Conservation (phyloP, 176 grass and related monocot genomes). For the Bothriochloa decipiens region DNA sequence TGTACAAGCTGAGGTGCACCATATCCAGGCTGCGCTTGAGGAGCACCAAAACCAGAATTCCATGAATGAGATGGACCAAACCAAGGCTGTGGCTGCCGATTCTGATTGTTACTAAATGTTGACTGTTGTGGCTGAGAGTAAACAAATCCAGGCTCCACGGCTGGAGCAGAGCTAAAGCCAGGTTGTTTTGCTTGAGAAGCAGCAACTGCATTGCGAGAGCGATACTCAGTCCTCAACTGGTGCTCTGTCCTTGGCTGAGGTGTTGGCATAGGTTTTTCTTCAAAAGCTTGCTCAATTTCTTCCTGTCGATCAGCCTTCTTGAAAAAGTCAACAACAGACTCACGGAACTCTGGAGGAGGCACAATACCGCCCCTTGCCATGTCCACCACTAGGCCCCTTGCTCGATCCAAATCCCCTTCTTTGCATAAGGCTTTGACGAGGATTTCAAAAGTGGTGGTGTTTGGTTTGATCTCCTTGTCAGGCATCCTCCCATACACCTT, state of each 20-base stretch:
- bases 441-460: conserved; percentile 46
- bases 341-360: conserved; percentile 37
- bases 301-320: conserved; percentile 47
- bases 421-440: conserved; percentile 55
- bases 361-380: conserved; percentile 54
- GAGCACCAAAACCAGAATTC: background rate
- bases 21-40: conserved; percentile 18
- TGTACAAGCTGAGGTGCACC: conserved; percentile 7
- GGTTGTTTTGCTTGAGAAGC: background rate
- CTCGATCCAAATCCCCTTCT: conserved; percentile 54
- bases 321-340: conserved; percentile 42
- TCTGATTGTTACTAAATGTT: conserved; percentile 14
- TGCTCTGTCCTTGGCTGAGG: conserved; percentile 25
- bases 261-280: conserved; percentile 45
- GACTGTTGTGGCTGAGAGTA: conserved; percentile 6
- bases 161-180: background rate
- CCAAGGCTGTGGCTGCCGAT: background rate
- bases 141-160: background rate
- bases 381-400: conserved; percentile 38
- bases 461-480: conserved; percentile 49
- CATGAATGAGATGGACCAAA: background rate
- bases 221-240: conserved; percentile 6
- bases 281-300: conserved; percentile 55
- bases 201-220: background rate
- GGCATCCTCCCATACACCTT: conserved; percentile 33